These are phyloP conservation scores for Penicillium hesseltinei DNA, from an alignment of 2,329 filamentous ascomycete species.

Conservation along the genomic window DNA sequence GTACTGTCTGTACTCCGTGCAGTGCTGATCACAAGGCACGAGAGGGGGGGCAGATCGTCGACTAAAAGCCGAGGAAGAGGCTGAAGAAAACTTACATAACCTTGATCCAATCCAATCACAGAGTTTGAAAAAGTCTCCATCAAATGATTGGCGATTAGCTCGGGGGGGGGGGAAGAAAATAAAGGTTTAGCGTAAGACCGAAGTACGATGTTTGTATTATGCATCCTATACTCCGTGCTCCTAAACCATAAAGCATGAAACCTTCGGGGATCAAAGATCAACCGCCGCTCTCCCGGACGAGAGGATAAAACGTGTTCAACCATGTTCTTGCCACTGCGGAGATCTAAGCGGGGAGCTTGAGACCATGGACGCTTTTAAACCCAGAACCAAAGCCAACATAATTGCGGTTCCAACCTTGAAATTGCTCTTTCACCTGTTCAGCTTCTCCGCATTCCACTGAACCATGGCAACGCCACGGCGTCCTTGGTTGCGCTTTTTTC, in stretches of 20 bases:
- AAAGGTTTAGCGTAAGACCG: not conserved
- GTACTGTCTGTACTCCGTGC: not conserved
- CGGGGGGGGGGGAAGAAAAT: not conserved
- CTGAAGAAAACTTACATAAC: conserved; percentile 4
- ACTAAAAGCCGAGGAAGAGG: conserved; percentile 5
- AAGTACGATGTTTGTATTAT: not conserved
- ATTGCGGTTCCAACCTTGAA: not conserved
- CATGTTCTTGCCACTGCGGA: not conserved
- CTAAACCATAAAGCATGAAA: not conserved
- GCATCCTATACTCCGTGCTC: not conserved
- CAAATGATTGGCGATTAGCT: not conserved
- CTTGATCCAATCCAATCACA: not conserved
- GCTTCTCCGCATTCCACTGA: conserved; percentile 5
- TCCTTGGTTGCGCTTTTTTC: not conserved
- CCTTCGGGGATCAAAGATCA: not conserved
- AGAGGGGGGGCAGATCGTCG: not conserved
- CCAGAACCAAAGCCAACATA: not conserved
- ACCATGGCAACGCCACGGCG: not conserved
- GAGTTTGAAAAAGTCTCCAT: not conserved
- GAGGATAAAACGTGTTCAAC: not conserved
- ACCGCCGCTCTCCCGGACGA: conserved; percentile 5
- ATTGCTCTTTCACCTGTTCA: not conserved
- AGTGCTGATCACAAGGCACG: conserved; percentile 4
- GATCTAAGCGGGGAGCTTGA: not conserved
- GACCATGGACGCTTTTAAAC: not conserved